phyloP scores from a whole-genome alignment of 345 rosid genomes.

The Salix viminalis region DNA sequence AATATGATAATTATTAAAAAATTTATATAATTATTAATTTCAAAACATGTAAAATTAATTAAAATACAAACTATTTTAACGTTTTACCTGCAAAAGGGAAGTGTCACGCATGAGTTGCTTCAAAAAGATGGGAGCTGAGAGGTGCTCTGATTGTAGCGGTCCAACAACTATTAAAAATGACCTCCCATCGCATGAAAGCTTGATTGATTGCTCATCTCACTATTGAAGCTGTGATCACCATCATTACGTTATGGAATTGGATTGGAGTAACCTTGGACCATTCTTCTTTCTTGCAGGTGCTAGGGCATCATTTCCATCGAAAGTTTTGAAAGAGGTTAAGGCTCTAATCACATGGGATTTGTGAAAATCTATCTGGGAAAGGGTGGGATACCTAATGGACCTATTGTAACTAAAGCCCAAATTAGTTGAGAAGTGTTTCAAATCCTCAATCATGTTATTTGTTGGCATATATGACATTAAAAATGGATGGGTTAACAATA shows the following conservation, averaged over 20 bases:
- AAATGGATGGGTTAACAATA: not conserved
- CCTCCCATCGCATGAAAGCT: not conserved
- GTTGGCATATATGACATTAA: not conserved
- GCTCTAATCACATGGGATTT: constrained; percentile 1
- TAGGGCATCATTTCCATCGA: not conserved
- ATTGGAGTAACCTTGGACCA: not conserved
- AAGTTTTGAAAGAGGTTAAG: not conserved
- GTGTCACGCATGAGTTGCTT: not conserved
- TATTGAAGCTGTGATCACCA: constrained; percentile 4
- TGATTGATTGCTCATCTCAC: not conserved
- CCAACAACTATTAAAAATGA: not conserved
- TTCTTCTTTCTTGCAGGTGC: not conserved
- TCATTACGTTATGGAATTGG: constrained; percentile 9
- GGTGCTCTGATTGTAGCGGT: not conserved
- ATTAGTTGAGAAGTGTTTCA: not conserved
- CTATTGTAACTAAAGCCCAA: not conserved
- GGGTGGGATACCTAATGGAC: not conserved
- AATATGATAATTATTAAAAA: too few relatives aligned
- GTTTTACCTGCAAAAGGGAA: too few relatives aligned
- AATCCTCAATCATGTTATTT: constrained; percentile 3
- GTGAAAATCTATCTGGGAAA: not conserved
- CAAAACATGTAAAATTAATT: too few relatives aligned
- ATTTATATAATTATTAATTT: too few relatives aligned
- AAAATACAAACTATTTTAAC: too few relatives aligned
- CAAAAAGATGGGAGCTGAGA: not conserved